These are phyloP conservation scores for Saccharomyces pastorianus DNA, from an alignment of 1,139 yeast genomes.

Conservation along the genomic window DNA sequence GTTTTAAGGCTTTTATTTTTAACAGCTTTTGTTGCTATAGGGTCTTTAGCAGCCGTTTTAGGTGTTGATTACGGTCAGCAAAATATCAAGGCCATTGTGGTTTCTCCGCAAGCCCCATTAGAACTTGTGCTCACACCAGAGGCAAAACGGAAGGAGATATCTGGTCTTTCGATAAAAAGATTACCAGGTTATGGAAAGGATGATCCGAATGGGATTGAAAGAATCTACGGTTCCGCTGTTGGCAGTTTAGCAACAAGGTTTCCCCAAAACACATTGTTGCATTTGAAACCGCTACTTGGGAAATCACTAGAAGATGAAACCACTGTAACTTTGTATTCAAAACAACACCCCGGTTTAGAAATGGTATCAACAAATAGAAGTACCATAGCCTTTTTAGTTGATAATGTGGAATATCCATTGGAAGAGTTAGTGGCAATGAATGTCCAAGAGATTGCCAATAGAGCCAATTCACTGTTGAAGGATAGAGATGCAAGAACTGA, in stretches of 20 bases:
- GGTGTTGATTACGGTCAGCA: constrained; percentile 91
- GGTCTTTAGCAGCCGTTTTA: constrained; percentile 50
- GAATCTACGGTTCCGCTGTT: constrained; percentile 75
- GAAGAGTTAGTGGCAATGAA: constrained; percentile 87
- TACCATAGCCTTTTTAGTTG: constrained; percentile 50
- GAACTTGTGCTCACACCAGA: constrained; percentile 85
- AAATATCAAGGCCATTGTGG: constrained; percentile 75
- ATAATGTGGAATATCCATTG: constrained; percentile 43
- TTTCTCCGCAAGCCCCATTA: constrained; percentile 85
- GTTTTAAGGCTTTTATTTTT: background rate
- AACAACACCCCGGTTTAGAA: constrained; percentile 54
- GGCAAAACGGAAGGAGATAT: constrained; percentile 80
- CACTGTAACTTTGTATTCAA: constrained; percentile 39
- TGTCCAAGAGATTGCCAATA: constrained; percentile 51
- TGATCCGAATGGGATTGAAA: constrained; percentile 44
- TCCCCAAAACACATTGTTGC: constrained; percentile 63
- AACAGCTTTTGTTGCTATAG: constrained; percentile 6
- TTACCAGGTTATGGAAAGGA: constrained; percentile 24
- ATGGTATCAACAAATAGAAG: constrained; percentile 43
- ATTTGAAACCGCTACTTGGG: constrained; percentile 68
- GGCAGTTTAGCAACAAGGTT: constrained; percentile 62
- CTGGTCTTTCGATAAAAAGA: constrained; percentile 63
- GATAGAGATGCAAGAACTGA: constrained; percentile 39
- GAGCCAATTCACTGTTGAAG: constrained; percentile 51
- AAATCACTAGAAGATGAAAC: constrained; percentile 40